Evolutionary conservation across 2,329 filamentous ascomycete genomes (phyloP), one percentile per base, ranked within the genome.

Genomic region (Triangularia setosa): DNA sequence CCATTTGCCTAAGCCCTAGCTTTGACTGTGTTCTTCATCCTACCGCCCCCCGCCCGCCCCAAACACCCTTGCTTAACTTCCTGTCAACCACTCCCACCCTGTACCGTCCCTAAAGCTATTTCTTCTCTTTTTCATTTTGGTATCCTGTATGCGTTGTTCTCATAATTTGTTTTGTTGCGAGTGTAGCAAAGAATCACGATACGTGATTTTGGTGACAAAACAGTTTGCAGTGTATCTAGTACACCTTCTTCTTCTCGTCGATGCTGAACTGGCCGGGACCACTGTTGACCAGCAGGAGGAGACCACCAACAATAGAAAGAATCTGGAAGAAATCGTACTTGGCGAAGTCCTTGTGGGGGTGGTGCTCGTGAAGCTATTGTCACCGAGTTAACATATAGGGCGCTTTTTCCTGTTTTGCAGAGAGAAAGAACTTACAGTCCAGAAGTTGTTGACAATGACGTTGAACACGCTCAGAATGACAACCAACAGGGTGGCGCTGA

Each of bases 291-390:
- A 99, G 87, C 70, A 99, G 89, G 64, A 99, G 85, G 64, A 99
- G 91, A 78, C 95, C 95, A 69, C 95, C 95, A 70, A 98, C 94
- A 76, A 99, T 99, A 60, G 95, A 99, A 62, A 99, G 85, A 73
- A 98, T 97, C 84, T 99, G 95, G 89, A 99, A 99, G 85, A 99
- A 99, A 79, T 99, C 95, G 86, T 99, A 99, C 83, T 99, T 99
- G 84, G 95, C 95, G 76, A 99, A 99, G 80, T 99, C 95, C 87
- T 98, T 98, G 85, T 98, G 94, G 58, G 95, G 95, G 83, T 99
- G 95, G 82, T 96, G 91, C 71, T 94, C 90, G 82, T 98, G 94
- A 71, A 99, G 92, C 91, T 96, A 7, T 48, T 48, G n/a, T n/a
- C 6, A 48, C 3, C 11, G 3, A 2, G 40, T 48, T 48, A 48